These are phyloP conservation scores for Penicillium fimorum DNA, from an alignment of 495 filamentous ascomycete genomes.

Conservation along the genomic window DNA sequence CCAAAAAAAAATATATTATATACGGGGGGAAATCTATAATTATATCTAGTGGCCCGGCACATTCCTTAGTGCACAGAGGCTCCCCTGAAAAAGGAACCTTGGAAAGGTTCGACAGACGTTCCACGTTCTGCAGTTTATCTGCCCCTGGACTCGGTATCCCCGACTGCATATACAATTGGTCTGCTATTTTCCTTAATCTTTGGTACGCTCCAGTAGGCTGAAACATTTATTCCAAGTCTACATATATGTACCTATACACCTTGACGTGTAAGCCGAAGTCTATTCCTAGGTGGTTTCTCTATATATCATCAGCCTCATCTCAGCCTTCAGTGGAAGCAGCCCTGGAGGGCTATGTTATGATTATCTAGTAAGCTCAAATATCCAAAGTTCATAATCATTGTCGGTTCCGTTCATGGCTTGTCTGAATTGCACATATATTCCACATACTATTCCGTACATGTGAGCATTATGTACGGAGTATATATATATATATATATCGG, in stretches of 20 bases:
- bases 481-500: no score
- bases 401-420: not conserved
- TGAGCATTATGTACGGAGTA: no score
- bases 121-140: constrained; percentile 5
- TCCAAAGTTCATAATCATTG: not conserved
- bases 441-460: not conserved
- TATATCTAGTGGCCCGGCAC: constrained; percentile 10
- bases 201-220: no score
- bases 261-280: not conserved
- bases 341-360: not conserved
- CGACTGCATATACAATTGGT: not conserved
- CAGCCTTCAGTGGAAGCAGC: not conserved
- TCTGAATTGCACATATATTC: not conserved
- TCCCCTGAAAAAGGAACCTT: constrained; percentile 1
- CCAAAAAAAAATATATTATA: not conserved
- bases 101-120: constrained; percentile 6
- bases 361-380: not conserved
- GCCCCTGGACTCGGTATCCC: not conserved
- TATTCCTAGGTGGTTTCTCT: not conserved
- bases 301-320: not conserved
- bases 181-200: not conserved
- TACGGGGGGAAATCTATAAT: not conserved
- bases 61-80: constrained; percentile 5
- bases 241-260: no score
- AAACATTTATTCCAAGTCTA: no score